Conservation (phyloP, 140 eudicot genomes). For the Cichorium intybus region DNA sequence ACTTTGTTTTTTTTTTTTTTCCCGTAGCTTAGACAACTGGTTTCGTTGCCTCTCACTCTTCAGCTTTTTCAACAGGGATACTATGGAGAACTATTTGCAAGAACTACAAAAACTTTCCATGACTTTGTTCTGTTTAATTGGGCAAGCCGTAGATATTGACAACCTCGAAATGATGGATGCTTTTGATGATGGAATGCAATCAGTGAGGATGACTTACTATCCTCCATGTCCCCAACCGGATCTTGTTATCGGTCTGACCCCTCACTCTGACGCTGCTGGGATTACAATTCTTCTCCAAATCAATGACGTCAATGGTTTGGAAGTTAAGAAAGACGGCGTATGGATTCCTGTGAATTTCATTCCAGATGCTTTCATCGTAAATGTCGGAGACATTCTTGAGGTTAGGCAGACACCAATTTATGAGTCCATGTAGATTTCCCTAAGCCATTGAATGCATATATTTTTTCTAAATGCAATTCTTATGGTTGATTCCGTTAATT, state of each 20-base stretch:
- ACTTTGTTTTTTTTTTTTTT: no score
- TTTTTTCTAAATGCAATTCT: no score
- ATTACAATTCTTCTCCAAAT: slow-evolving; percentile 51
- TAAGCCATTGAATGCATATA: no score
- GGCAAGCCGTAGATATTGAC: slow-evolving; percentile 34
- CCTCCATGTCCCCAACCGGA: slow-evolving; percentile 67
- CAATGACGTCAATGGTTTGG: slow-evolving; percentile 45
- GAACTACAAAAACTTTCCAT: slow-evolving; percentile 36
- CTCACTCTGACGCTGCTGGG: slow-evolving; percentile 51
- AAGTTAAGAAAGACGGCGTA: slow-evolving; percentile 44
- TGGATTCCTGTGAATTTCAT: slow-evolving; percentile 54
- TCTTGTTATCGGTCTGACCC: slow-evolving; percentile 44
- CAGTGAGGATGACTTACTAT: slow-evolving; percentile 52
- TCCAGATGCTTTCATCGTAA: slow-evolving; percentile 45
- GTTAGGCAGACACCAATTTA: no score
- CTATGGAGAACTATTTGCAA: slow-evolving; percentile 35
- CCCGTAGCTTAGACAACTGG: no score
- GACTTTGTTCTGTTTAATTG: slow-evolving; percentile 33
- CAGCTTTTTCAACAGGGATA: slow-evolving; percentile 29
- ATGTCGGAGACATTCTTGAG: slow-evolving; percentile 53
- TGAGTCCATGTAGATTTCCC: no score
- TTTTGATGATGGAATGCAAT: slow-evolving; percentile 48
- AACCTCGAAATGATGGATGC: slow-evolving; percentile 31
- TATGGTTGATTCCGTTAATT: no score
- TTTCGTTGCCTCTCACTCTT: no score